Base-by-base conservation (phyloP, 139 green algal species). In the Trebouxia sp. region DNA sequence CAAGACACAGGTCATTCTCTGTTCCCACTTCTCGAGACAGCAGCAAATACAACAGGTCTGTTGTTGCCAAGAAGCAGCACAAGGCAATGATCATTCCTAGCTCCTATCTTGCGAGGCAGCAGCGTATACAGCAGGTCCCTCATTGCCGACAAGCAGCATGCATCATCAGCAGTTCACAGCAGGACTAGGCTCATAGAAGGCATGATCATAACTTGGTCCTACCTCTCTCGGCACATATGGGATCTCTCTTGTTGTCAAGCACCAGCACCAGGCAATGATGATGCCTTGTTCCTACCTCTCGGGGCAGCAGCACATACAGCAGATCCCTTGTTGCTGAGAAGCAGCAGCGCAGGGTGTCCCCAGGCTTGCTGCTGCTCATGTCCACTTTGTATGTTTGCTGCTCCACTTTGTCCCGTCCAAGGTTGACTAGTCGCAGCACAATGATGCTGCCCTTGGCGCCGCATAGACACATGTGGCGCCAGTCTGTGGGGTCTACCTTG, bases 51-150 rank as follows among this genome's bases (percentile, higher is more conserved):
- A n/a, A n/a, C n/a, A n/a, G n/a, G n/a, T n/a, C n/a, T n/a, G n/a
- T n/a, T n/a, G n/a, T n/a, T n/a, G n/a, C n/a, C n/a, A n/a, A n/a
- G n/a, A n/a, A n/a, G n/a, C n/a, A n/a, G n/a, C n/a, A n/a, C n/a
- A n/a, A n/a, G n/a, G n/a, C n/a, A n/a, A n/a, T n/a, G n/a, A n/a
- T n/a, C n/a, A n/a, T n/a, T n/a, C 11, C n/a, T 42, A 37, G 8
- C 17, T 17, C 66, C 30, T 3, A 89, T 79, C 88, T 96, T 90
- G 0, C 87, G 80, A 0, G 88, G 76, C 75, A 95, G 79, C 75
- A 95, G 83, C 20, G 96, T 78, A 75, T 93, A 90, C 37, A 96
- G 87, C 35, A 94, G 67, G 77, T 92, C 90, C 0, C 79, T 82
- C 0, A 65, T 85, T 39, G 81, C 69, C 37, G 81, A 67, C 76